Evolutionary conservation across 805 yeast genomes (phyloP).

Genomic region (Millerozyma miso): DNA sequence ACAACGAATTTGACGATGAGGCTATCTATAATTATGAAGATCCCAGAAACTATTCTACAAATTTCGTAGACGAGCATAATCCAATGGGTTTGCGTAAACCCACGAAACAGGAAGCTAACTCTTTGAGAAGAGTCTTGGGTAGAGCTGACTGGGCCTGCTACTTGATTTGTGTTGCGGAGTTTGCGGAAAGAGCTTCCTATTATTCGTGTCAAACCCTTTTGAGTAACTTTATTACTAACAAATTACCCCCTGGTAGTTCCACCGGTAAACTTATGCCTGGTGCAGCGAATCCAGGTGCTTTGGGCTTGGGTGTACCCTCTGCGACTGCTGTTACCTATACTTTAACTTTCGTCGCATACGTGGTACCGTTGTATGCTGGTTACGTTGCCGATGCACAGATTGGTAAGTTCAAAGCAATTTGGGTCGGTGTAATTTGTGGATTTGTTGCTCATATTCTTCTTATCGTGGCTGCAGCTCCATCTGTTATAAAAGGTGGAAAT

Average conservation of each 20-base stretch:
- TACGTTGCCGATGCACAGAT: constrained; percentile 45
- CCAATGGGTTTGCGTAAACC: constrained; percentile 35
- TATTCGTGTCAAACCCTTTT: constrained; percentile 44
- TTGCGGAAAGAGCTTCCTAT: constrained; percentile 55
- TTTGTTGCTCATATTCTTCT: constrained; percentile 45
- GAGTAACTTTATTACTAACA: constrained; percentile 48
- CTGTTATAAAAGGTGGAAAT: constrained; percentile 30
- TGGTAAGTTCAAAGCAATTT: constrained; percentile 46
- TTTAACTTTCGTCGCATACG: constrained; percentile 46
- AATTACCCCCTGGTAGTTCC: constrained; percentile 44
- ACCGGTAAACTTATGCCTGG: constrained; percentile 38
- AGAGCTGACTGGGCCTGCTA: constrained; percentile 46
- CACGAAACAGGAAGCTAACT: constrained; percentile 20
- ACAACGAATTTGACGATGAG: not conserved
- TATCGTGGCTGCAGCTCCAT: constrained; percentile 46
- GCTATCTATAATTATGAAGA: constrained; percentile 17
- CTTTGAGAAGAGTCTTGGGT: constrained; percentile 40
- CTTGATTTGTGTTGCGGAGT: constrained; percentile 47
- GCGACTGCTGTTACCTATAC: constrained; percentile 46
- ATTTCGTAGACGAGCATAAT: constrained; percentile 29
- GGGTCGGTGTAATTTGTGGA: constrained; percentile 47
- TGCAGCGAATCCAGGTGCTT: constrained; percentile 46
- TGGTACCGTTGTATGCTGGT: constrained; percentile 50
- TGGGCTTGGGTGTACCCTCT: constrained; percentile 41
- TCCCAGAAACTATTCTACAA: constrained; percentile 17